Base-by-base conservation (phyloP, 495 filamentous ascomycete species). In the Podospora tetraspora region DNA sequence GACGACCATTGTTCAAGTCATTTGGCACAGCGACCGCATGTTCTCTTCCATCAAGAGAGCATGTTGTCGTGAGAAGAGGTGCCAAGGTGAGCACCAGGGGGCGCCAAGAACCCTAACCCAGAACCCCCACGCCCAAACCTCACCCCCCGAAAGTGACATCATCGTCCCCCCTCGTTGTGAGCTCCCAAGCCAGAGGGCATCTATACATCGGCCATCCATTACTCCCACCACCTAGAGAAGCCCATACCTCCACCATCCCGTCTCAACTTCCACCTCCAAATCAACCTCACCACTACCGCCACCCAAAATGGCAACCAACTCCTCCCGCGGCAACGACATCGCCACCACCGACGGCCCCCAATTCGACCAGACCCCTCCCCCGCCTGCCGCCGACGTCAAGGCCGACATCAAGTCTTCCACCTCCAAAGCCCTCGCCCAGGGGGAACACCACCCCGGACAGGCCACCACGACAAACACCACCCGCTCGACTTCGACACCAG, bases 241-340 rank as follows among this genome's bases (percentile, higher is more conserved):
- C n/a, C n/a, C n/a, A n/a, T n/a, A 22, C 3, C 59, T 19, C 56
- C 7, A 57, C 57, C 58, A 61, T 22, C 22, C 56, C 16, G 52
- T 23, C 52, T 34, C 34, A 13, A 32, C 66, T 21, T 61, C 9
- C 0, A 23, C 22, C 37, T 3, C 22, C 1, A 25, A 3, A 3
- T 29, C 22, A 16, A 13, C 21, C 0, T 13, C 22, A 22, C 12
- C 22, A 16, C 24, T 12, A 16, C 27, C 58, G 27, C 27, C 57
- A 13, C 11, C 19, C n/a, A 66, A 43, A 25, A 79, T 79, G 77
- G 77, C 77, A 32, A 72, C 72, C 16, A 77, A 79, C 72, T 74
- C 73, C 24, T 63, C 61, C 57, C 71, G 73, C 57, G 75, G 75
- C 59, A 77, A 78, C 67, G 65, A 73, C 29, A 77, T 77, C 61